Conservation (phyloP, 2,329 filamentous ascomycete genomes). For the Trichoderma aggressivum region DNA sequence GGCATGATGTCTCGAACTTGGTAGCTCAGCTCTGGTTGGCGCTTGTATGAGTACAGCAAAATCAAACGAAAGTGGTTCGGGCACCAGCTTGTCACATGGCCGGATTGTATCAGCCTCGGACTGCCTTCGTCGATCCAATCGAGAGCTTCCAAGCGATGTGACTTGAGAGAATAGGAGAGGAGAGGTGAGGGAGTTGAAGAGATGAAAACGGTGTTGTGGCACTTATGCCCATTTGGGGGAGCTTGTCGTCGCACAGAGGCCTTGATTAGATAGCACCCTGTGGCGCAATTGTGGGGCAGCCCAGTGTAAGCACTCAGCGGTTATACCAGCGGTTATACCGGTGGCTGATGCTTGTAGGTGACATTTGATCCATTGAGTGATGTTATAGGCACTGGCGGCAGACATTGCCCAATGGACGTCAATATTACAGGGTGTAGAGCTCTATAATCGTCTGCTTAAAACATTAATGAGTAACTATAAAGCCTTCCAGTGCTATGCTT, state of each 20-base stretch:
- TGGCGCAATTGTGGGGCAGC: neutral
- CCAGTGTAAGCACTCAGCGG: neutral
- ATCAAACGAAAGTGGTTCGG: neutral
- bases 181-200: neutral
- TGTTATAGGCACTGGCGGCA: neutral
- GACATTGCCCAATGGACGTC: neutral
- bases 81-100: neutral
- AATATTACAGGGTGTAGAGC: neutral
- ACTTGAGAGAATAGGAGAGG: neutral
- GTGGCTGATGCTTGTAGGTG: neutral
- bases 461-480: neutral
- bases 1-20: neutral
- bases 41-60: neutral
- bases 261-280: neutral
- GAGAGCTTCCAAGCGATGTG: neutral
- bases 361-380: neutral
- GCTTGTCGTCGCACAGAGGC: neutral
- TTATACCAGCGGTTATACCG: neutral
- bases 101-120: neutral
- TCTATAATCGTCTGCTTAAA: neutral
- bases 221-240: neutral
- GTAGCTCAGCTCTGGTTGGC: neutral
- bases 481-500: no score
- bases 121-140: neutral
- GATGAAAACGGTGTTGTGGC: conserved; percentile 11